These are phyloP conservation scores for Harringtonia aguacate DNA, from an alignment of 2,329 filamentous ascomycete genomes.

Conservation along the genomic window DNA sequence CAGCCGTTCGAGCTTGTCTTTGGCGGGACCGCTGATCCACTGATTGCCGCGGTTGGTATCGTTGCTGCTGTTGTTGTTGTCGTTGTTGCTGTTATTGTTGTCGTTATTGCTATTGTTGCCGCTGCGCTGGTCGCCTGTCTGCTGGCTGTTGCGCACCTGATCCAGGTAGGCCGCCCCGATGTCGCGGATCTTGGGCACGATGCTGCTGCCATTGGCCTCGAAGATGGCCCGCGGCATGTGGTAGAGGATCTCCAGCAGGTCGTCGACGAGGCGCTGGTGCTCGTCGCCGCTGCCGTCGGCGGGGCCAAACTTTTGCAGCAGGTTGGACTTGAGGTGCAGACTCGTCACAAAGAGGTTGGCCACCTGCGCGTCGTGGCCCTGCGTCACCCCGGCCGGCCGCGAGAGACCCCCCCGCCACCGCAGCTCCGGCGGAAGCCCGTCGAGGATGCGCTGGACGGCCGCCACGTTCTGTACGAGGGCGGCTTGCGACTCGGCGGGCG, in stretches of 20 bases:
- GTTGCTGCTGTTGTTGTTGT: too few relatives aligned
- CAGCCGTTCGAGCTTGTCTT: constrained; percentile 17
- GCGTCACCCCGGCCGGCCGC: constrained; percentile 16
- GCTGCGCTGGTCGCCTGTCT: constrained; percentile 3
- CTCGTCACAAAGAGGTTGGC: constrained; percentile 26
- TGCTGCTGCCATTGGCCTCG: constrained; percentile 21
- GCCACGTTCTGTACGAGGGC: constrained; percentile 5
- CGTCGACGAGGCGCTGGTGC: constrained; percentile 22
- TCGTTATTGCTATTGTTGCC: too few relatives aligned
- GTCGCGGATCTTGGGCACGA: constrained; percentile 26
- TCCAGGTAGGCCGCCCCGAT: constrained; percentile 24
- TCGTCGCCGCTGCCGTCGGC: constrained; percentile 10
- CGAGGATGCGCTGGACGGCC: constrained; percentile 18
- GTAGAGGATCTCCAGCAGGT: constrained; percentile 13
- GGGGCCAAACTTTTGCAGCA: constrained; percentile 21
- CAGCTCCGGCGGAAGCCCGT: constrained; percentile 21
- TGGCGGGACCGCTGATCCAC: constrained; percentile 6
- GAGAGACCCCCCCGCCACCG: constrained; percentile 25
- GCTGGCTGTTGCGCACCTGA: constrained; percentile 13
- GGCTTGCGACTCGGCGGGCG: constrained; percentile 6
- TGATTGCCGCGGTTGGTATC: too few relatives aligned
- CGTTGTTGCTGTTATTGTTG: too few relatives aligned
- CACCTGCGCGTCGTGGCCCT: constrained; percentile 25
- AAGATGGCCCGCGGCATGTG: constrained; percentile 8
- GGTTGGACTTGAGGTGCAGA: constrained; percentile 24